These are phyloP conservation scores for Orbilia ellipsospora DNA, from an alignment of 2,329 filamentous ascomycete genomes.

Conservation along the genomic window DNA sequence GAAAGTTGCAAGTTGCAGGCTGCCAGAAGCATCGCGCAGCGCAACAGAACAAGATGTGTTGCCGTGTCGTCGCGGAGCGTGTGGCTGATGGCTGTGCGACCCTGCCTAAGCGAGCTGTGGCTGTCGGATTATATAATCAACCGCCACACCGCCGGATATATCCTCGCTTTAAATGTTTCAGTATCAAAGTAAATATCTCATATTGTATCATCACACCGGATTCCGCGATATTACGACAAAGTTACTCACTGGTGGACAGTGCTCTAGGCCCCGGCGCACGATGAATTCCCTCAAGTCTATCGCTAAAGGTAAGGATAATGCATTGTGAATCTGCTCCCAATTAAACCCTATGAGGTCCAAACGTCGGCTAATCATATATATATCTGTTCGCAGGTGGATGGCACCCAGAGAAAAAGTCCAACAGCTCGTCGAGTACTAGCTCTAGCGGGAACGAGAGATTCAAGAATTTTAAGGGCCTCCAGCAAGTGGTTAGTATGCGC, in stretches of 20 bases:
- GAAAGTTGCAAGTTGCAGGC: neutral
- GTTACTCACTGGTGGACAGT: neutral
- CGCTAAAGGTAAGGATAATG: constrained; percentile 62
- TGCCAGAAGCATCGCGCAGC: neutral
- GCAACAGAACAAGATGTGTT: constrained; percentile 16
- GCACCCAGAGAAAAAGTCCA: constrained; percentile 64
- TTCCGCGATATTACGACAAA: neutral
- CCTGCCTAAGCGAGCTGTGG: constrained; percentile 4
- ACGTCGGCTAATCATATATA: neutral
- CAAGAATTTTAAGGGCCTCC: constrained; percentile 68
- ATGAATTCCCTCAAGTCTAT: constrained; percentile 62
- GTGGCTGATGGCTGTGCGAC: constrained; percentile 25
- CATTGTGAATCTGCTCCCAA: too few species aligned
- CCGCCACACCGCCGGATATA: neutral
- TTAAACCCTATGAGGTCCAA: too few species aligned
- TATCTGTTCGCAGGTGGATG: constrained; percentile 61
- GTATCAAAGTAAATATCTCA: too few species aligned
- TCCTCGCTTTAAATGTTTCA: too few species aligned
- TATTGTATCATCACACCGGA: neutral
- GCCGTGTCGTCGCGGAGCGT: constrained; percentile 22
- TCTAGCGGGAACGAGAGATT: constrained; percentile 58
- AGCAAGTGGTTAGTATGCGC: constrained; percentile 66
- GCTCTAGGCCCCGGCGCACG: neutral
- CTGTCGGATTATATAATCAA: constrained; percentile 15
- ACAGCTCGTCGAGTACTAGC: constrained; percentile 58